phyloP scores from a whole-genome alignment of 371 early-diverging fungal species.

The Furculomyces boomerangus region DNA sequence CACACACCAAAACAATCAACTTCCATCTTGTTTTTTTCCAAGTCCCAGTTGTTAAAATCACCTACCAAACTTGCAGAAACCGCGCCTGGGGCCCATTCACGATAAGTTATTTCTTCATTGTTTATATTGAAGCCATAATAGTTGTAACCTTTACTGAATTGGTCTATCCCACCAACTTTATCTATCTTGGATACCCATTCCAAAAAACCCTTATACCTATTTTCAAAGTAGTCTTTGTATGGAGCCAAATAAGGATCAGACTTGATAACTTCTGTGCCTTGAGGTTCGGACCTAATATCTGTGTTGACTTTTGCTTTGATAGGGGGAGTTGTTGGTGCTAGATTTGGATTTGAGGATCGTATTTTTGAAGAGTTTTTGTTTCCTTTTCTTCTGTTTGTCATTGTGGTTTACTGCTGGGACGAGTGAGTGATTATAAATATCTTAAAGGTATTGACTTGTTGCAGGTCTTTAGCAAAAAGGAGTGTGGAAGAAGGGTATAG shows the following conservation, averaged over 20 bases:
- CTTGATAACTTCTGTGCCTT: constrained; percentile 14
- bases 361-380: too few species aligned
- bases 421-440: too few species aligned
- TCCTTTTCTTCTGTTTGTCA: too few species aligned
- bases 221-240: constrained; percentile 30
- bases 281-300: too few species aligned
- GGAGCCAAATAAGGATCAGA: constrained; percentile 56
- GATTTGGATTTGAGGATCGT: too few species aligned
- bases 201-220: constrained; percentile 36
- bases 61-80: constrained; percentile 64
- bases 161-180: constrained; percentile 47
- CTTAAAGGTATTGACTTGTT: too few species aligned
- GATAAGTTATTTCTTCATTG: constrained; percentile 49
- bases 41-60: constrained; percentile 85
- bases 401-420: too few species aligned
- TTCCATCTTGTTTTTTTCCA: constrained; percentile 50
- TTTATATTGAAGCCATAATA: constrained; percentile 43
- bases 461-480: too few species aligned
- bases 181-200: constrained; percentile 49
- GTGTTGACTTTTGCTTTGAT: too few species aligned
- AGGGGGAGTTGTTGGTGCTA: too few species aligned
- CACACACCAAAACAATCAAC: constrained; percentile 63
- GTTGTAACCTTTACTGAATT: constrained; percentile 62
- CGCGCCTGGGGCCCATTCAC: constrained; percentile 91
- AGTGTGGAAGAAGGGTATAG: too few species aligned